Base-by-base conservation (phyloP, 768 basidiomycete genomes). In the Tylopilus subfusipes region DNA sequence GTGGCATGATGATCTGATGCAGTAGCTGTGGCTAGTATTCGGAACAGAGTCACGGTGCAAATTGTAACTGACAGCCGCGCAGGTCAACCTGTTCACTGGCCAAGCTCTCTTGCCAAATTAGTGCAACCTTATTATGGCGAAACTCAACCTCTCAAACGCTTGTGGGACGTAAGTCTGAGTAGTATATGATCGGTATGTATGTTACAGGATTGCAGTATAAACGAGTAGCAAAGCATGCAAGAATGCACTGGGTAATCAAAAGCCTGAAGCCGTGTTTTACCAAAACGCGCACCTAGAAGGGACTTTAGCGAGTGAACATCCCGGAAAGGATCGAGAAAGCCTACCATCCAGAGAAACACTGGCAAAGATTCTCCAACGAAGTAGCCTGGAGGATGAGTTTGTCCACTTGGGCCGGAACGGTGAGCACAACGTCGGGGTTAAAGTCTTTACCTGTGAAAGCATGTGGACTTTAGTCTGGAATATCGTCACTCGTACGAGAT, bases 291-390 rank as follows among this genome's bases (percentile, higher is more conserved):
- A 89, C 80, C 80, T 81, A 54, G 16, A 36, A 38, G 56, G 48
- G 27, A n/a, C 12, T 59, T 7, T 33, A 44, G 16, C 30, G 30
- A 52, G 46, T 50, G 29, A 42, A 58, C 19, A 29, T 9, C 22
- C 2, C n/a, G 8, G 12, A 7, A 50, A 25, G 27, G 30, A 43
- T 18, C 13, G 12, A 52, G 25, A 12, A n/a, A 36, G 31, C 54
- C 42, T 63, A 88, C 94, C 93, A 96, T 69, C 94, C 94, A 57
- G 93, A 90, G 77, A 96, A 97, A 65, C 93, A 94, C 68, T 96
- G 95, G 69, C 93, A 97, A 2, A 98, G 82, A 69, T 98, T 97
- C 71, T 98, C 95, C 42, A 98, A 70, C 14, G 91, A 87, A 5
- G 90, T 97, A 5, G 97, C 93, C 69, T 98, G 93, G 58, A 86